Conservation (phyloP, 1,284 basidiomycete genomes). For the Mrakiaceae sp. region DNA sequence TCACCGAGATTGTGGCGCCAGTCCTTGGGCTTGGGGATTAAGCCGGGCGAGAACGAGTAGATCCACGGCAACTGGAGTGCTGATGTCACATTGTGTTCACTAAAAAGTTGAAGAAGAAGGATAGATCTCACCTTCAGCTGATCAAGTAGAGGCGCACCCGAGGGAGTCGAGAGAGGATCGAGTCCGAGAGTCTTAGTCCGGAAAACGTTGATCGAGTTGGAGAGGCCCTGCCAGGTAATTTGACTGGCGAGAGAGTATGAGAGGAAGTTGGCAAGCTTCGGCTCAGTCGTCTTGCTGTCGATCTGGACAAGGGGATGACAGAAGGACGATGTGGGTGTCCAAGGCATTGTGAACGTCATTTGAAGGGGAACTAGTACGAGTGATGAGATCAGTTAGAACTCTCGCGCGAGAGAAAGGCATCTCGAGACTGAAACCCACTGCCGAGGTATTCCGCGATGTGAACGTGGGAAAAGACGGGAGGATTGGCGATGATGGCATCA, state of each 20-base stretch:
- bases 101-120: background rate
- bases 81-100: background rate
- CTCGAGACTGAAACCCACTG: background rate
- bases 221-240: conserved; percentile 50
- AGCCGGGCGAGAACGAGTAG: conserved; percentile 53
- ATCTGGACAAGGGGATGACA: conserved; percentile 54
- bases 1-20: conserved; percentile 52
- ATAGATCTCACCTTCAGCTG: conserved; percentile 37
- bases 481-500: conserved; percentile 54
- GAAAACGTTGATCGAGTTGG: conserved; percentile 51
- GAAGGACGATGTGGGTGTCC: conserved; percentile 51
- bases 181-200: conserved; percentile 45
- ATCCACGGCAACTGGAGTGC: conserved; percentile 45
- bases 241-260: conserved; percentile 47
- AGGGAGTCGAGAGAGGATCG: conserved; percentile 39
- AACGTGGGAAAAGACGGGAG: conserved; percentile 51
- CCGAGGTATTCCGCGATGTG: conserved; percentile 55
- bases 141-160: conserved; percentile 47
- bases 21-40: conserved; percentile 53
- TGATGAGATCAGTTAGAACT: background rate
- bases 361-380: conserved; percentile 35
- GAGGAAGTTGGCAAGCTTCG: conserved; percentile 46
- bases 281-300: conserved; percentile 43
- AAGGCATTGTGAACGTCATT: conserved; percentile 47
- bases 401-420: background rate